A percentile compares a stretch with the other conserved stretches of the same genome.
Evolutionary conservation across 129 eudicot species (phyloP).

Genomic region (Chrysanthemum makinoi): DNA sequence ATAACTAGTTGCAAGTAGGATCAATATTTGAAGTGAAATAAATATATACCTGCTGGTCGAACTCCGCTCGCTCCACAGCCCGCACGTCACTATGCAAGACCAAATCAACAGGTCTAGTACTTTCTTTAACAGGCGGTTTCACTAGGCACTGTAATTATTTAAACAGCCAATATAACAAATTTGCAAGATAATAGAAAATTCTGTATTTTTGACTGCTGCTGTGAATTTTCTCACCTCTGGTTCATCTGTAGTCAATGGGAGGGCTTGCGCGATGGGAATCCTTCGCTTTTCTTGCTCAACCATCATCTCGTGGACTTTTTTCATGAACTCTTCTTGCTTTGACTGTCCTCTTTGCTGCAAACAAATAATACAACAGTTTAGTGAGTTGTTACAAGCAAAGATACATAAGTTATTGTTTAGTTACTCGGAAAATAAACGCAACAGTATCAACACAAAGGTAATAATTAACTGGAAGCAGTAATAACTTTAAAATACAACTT

Average conservation of each 20-base stretch:
- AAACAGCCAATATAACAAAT: conserved; percentile 18
- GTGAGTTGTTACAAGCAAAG: conserved; percentile 14
- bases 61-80: conserved; percentile 94
- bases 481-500: neutral
- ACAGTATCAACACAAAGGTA: neutral
- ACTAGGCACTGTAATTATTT: conserved; percentile 55
- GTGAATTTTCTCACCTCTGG: conserved; percentile 64
- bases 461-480: neutral
- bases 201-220: neutral
- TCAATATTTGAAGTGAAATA: neutral
- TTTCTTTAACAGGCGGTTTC: conserved; percentile 88
- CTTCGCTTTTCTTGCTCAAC: conserved; percentile 78
- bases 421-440: neutral
- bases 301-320: conserved; percentile 70
- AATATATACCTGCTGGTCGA: conserved; percentile 69
- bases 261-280: conserved; percentile 87
- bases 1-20: neutral
- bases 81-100: conserved; percentile 83
- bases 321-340: conserved; percentile 83
- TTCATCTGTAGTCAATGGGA: conserved; percentile 93
- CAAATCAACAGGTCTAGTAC: conserved; percentile 72
- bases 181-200: neutral
- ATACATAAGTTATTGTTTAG: conserved; percentile 7
- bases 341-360: conserved; percentile 83
- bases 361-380: conserved; percentile 13